phyloP scores from a whole-genome alignment of 2,329 filamentous ascomycete species.

The Aspergillus sergii region DNA sequence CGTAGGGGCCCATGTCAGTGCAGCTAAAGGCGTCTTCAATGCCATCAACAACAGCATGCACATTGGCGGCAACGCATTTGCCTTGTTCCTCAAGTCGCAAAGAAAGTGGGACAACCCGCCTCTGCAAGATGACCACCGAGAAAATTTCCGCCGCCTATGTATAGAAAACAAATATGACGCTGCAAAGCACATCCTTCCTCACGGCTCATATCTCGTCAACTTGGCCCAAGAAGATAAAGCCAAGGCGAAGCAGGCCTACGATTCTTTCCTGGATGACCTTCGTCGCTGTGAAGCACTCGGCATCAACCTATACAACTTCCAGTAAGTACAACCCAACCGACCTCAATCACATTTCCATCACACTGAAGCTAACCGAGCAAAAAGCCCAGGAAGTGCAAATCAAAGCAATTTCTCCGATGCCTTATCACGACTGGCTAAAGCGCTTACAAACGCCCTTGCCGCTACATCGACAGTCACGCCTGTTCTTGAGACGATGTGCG shows the following conservation, averaged over 20 bases:
- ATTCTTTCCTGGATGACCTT: slow-evolving; percentile 84
- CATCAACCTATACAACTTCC: slow-evolving; percentile 95
- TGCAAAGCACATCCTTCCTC: slow-evolving; percentile 76
- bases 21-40: slow-evolving; percentile 89
- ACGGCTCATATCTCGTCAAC: slow-evolving; percentile 96
- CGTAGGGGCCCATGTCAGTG: slow-evolving; percentile 90
- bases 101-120: slow-evolving; percentile 89
- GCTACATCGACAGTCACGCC: slow-evolving; percentile 78
- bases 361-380: slow-evolving; percentile 3
- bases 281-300: slow-evolving; percentile 81
- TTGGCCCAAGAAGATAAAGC: slow-evolving; percentile 79
- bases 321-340: slow-evolving; percentile 47
- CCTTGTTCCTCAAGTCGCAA: slow-evolving; percentile 93
- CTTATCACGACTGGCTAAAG: slow-evolving; percentile 74
- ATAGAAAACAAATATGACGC: slow-evolving; percentile 71
- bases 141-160: slow-evolving; percentile 71
- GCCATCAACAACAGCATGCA: slow-evolving; percentile 74
- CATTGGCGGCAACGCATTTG: slow-evolving; percentile 88
- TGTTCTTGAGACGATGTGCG: slow-evolving; percentile 94
- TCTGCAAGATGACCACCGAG: slow-evolving; percentile 67
- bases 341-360: neutral
- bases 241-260: slow-evolving; percentile 85
- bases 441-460: slow-evolving; percentile 79
- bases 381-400: slow-evolving; percentile 74
- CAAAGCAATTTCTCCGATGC: slow-evolving; percentile 68